Conservation (phyloP, 352 stramenopile genomes). For the Phytophthora crassamura region DNA sequence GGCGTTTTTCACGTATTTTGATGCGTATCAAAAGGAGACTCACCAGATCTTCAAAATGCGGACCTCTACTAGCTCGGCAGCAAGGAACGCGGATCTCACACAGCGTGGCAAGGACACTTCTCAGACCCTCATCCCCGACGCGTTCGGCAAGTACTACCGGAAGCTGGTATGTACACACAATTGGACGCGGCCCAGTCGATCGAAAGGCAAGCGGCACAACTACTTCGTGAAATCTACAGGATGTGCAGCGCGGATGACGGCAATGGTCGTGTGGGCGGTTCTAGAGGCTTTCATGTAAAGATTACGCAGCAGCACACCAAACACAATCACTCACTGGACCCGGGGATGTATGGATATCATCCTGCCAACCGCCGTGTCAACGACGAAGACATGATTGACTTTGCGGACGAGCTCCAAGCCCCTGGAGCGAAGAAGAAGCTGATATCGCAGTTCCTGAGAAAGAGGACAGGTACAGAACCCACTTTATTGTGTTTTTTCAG, state of each 20-base stretch:
- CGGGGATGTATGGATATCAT: neutral
- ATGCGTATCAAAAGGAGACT: constrained; percentile 1
- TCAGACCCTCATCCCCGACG: neutral
- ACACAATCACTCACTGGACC: constrained; percentile 1
- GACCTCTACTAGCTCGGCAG: neutral
- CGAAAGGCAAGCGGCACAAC: neutral
- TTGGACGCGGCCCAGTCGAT: neutral
- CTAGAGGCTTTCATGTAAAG: constrained; percentile 1
- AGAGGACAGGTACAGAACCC: constrained; percentile 7
- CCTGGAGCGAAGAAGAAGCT: neutral
- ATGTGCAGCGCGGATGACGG: neutral
- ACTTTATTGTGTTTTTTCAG: no score
- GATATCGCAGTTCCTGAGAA: neutral
- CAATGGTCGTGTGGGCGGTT: neutral
- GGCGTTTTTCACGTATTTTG: neutral
- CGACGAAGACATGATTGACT: neutral
- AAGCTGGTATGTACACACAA: constrained; percentile 4
- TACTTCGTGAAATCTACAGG: constrained; percentile 8
- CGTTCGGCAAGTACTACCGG: neutral
- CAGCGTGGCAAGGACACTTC: neutral
- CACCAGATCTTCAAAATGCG: constrained; percentile 1
- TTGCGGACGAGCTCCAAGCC: neutral
- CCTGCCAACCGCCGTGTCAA: neutral
- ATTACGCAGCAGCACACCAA: neutral
- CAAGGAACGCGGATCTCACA: neutral